A percentile compares a stretch with the other conserved stretches of the same genome.
Conservation (phyloP, 2,329 filamentous ascomycete genomes). For the Botrytis deweyae region DNA sequence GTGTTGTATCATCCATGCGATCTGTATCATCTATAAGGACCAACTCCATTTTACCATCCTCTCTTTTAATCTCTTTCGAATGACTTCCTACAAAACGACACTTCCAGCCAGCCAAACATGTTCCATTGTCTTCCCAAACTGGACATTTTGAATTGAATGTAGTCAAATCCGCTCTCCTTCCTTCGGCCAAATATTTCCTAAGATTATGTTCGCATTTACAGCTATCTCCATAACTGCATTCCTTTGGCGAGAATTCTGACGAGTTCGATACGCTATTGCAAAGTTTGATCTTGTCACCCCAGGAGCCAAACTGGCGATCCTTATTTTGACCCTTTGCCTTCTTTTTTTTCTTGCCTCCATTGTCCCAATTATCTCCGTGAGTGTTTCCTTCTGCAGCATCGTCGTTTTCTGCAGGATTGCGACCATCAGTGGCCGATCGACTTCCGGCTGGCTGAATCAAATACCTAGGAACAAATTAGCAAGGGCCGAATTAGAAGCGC, state of each 20-base stretch:
- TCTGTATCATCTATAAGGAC: constrained; percentile 56
- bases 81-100: constrained; percentile 89
- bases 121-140: constrained; percentile 72
- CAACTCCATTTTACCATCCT: constrained; percentile 81
- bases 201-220: constrained; percentile 85
- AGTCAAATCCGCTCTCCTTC: constrained; percentile 75
- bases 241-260: constrained; percentile 74
- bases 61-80: constrained; percentile 73
- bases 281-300: constrained; percentile 72
- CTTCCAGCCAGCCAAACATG: constrained; percentile 85
- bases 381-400: constrained; percentile 54
- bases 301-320: constrained; percentile 75
- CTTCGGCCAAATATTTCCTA: constrained; percentile 77
- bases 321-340: constrained; percentile 78
- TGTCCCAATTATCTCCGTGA: constrained; percentile 44
- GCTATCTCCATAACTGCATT: constrained; percentile 74
- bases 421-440: constrained; percentile 41
- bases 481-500: not conserved
- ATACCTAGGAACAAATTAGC: constrained; percentile 31
- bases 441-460: constrained; percentile 31
- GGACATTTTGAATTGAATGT: constrained; percentile 79
- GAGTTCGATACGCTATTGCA: constrained; percentile 71
- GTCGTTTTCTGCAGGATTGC: constrained; percentile 36
- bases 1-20: constrained; percentile 33
- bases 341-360: constrained; percentile 50